A percentile compares a stretch with the other conserved stretches of the same genome.
phyloP scores from a whole-genome alignment of 1,284 basidiomycete genomes.

The Hymenochaete sp. region DNA sequence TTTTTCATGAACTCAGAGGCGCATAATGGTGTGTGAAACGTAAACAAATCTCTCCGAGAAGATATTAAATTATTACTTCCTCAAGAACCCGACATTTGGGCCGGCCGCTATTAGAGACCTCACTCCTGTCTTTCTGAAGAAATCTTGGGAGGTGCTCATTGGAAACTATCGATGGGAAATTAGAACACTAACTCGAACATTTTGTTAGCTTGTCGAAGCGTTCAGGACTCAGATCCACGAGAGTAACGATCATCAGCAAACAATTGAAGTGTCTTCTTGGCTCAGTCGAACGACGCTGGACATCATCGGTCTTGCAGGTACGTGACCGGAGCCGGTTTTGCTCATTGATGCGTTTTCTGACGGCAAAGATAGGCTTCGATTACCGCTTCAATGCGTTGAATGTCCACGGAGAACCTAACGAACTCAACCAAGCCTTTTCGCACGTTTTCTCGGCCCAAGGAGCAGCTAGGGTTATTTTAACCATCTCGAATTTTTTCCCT shows the following conservation, averaged over 20 bases:
- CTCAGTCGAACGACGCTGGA: conserved; percentile 38
- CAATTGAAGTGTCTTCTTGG: conserved; percentile 31
- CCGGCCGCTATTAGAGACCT: conserved; percentile 16
- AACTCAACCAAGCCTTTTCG: conserved; percentile 27
- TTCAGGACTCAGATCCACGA: conserved; percentile 7
- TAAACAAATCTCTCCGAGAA: not conserved
- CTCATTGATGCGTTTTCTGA: too few species aligned
- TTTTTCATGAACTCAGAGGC: conserved; percentile 5
- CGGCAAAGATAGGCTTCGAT: conserved; percentile 52
- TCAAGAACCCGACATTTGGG: conserved; percentile 19
- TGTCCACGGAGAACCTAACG: conserved; percentile 22
- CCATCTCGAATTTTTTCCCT: conserved; percentile 14
- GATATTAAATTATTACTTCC: not conserved
- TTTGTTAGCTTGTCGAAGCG: conserved; percentile 14
- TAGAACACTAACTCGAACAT: not conserved
- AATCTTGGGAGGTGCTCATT: conserved; percentile 14
- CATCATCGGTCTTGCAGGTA: conserved; percentile 39
- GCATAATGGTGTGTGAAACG: conserved; percentile 7
- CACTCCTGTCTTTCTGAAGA: conserved; percentile 19
- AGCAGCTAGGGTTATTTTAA: conserved; percentile 4
- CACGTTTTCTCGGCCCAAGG: conserved; percentile 20
- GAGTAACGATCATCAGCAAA: not conserved
- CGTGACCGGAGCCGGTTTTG: too few species aligned
- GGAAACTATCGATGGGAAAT: not conserved
- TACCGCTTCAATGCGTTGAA: conserved; percentile 46